Evolutionary conservation across 371 early-diverging fungal genomes (phyloP).

Genomic region (Blakeslea trispora): DNA sequence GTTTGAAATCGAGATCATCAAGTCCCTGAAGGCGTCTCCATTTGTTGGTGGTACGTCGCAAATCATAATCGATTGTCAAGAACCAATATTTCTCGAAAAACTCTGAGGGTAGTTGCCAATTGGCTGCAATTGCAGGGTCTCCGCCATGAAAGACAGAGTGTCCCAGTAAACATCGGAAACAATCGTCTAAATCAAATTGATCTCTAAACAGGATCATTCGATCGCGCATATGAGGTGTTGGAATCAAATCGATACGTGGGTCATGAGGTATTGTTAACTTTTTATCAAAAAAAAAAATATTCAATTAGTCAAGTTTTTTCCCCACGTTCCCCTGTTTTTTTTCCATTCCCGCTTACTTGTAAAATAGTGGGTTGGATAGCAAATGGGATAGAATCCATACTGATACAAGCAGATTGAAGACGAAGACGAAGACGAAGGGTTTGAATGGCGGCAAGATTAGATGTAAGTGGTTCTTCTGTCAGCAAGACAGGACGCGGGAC

Average conservation of each 20-base stretch:
- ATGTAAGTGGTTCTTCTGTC: conserved; percentile 24
- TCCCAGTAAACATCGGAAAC: conserved; percentile 50
- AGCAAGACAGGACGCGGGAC: conserved; percentile 18
- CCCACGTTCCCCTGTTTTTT: too few species aligned
- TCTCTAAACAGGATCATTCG: conserved; percentile 62
- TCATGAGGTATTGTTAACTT: conserved; percentile 61
- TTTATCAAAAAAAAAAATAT: too few species aligned
- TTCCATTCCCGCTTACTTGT: conserved; percentile 1
- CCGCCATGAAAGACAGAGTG: conserved; percentile 60
- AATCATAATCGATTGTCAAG: conserved; percentile 45
- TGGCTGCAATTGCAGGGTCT: conserved; percentile 54
- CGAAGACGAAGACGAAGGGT: conserved; percentile 41
- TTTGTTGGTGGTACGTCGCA: conserved; percentile 34
- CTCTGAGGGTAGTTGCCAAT: conserved; percentile 57
- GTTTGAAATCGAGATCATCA: conserved; percentile 22
- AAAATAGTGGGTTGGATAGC: conserved; percentile 18
- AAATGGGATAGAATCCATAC: conserved; percentile 31
- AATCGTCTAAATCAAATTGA: conserved; percentile 58
- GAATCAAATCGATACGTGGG: conserved; percentile 60
- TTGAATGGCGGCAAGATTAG: conserved; percentile 49
- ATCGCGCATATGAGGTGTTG: conserved; percentile 61
- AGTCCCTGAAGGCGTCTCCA: conserved; percentile 36
- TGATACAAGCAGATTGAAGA: conserved; percentile 36
- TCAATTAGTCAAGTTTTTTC: background rate
- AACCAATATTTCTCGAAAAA: conserved; percentile 64